These are phyloP conservation scores for Taphrina betulina DNA, from an alignment of 1,139 yeast genomes.

Conservation along the genomic window DNA sequence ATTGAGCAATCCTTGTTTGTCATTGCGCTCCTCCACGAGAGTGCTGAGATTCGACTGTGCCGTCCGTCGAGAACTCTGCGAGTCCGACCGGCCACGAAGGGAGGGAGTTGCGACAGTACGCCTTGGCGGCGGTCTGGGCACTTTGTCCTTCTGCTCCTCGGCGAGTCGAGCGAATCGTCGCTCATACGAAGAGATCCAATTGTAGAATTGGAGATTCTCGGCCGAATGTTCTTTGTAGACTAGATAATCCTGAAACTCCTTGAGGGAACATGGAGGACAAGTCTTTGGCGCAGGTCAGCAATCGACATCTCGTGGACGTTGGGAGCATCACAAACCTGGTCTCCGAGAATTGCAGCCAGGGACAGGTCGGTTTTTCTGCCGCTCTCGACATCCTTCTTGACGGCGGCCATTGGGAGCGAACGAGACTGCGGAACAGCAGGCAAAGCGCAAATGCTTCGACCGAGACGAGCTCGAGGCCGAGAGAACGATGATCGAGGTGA, in stretches of 20 bases:
- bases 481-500: no score
- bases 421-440: no score
- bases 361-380: constrained; percentile 1
- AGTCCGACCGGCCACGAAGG: constrained; percentile 15
- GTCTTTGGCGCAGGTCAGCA: neutral
- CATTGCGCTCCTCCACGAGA: neutral
- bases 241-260: constrained; percentile 30
- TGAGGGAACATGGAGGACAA: constrained; percentile 31
- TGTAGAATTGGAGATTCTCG: constrained; percentile 28
- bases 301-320: no score
- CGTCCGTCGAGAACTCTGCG: constrained; percentile 20
- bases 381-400: neutral
- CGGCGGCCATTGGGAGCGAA: no score
- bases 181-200: constrained; percentile 28
- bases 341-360: constrained; percentile 27
- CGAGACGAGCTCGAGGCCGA: no score
- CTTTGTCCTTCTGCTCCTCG: constrained; percentile 6
- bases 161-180: constrained; percentile 19
- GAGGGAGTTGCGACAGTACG: constrained; percentile 22
- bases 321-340: constrained; percentile 17
- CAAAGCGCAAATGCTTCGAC: no score
- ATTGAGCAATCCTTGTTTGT: neutral
- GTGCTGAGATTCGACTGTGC: constrained; percentile 1
- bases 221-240: constrained; percentile 32
- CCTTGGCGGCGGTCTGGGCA: constrained; percentile 24